Evolutionary conservation across 2,329 filamentous ascomycete genomes (phyloP), one percentile per base, ranked within the genome.

Genomic region (Ophiostoma fasciatum): DNA sequence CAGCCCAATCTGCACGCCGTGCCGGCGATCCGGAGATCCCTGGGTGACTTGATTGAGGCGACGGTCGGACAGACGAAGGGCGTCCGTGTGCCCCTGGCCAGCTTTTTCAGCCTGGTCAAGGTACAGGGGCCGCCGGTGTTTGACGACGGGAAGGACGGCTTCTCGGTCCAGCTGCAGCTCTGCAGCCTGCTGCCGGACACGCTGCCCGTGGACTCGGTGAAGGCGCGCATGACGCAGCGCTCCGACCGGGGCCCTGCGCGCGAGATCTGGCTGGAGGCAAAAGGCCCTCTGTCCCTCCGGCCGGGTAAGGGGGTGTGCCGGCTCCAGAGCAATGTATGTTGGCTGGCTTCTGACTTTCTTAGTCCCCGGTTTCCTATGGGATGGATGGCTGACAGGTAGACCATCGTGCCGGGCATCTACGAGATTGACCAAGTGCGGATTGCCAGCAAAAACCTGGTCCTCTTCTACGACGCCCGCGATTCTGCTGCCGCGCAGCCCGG

Each of bases 361-460:
- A 1, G 12, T 37, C 14, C 7, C 2, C 5, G 1, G 9, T 22
- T 19, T n/a, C n/a, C n/a, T n/a, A n/a, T n/a, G n/a, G n/a, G n/a
- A n/a, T n/a, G n/a, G n/a, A n/a, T n/a, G n/a, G 17, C 54, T 63
- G 45, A 64, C 40, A 7, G 3, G 13, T 27, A 80, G 72, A 61
- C 71, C 13, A 69, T 74, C 23, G 70, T 82, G 4, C 72, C 78
- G 17, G 85, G 85, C 1, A 70, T 69, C 19, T 94, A 84, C 49
- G 69, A 75, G 39, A 69, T 90, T 30, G 81, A 85, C 46, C 74
- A 76, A 44, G 62, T 94, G 26, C 66, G 73, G 12, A 55, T 94
- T 18, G 58, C 64, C 18, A 64, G 71, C 6, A 70, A 64, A 31
- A 82, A 80, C 30, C 59, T 88, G 2, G 55, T 64, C 18, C 67